Conservation (phyloP, 2,329 filamentous ascomycete species). For the Xylariales sp. region DNA sequence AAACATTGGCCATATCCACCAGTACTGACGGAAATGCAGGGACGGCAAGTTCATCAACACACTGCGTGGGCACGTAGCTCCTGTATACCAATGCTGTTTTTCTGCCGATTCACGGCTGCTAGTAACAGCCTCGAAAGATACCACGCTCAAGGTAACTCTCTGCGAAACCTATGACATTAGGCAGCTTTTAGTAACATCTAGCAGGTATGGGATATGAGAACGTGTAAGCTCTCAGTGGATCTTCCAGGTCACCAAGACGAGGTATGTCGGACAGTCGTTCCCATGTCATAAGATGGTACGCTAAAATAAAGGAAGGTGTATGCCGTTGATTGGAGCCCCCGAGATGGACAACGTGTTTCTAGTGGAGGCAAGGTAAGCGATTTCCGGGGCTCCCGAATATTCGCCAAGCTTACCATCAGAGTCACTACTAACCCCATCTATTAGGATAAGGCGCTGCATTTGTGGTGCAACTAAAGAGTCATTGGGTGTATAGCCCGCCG, state of each 20-base stretch:
- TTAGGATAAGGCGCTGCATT: not conserved
- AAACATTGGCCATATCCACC: not conserved
- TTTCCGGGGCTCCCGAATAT: no score
- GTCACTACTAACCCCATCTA: no score
- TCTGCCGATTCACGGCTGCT: slow-evolving; percentile 72
- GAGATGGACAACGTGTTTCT: not conserved
- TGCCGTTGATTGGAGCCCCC: not conserved
- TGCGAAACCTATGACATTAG: no score
- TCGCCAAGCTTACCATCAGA: no score
- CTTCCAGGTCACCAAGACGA: slow-evolving; percentile 88
- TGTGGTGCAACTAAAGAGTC: not conserved
- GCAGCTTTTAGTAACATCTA: no score
- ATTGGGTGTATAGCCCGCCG: no score
- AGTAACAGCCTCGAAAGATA: slow-evolving; percentile 81
- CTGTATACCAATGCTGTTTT: slow-evolving; percentile 90
- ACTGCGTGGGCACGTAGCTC: slow-evolving; percentile 79
- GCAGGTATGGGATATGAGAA: slow-evolving; percentile 90
- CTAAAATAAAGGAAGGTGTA: no score
- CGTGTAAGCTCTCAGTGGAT: slow-evolving; percentile 74
- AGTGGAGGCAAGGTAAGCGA: not conserved
- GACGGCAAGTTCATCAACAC: slow-evolving; percentile 79
- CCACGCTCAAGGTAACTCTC: slow-evolving; percentile 78
- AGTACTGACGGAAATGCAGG: slow-evolving; percentile 24
- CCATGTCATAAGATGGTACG: no score
- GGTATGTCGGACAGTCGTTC: no score